Base-by-base conservation (phyloP, 1,284 basidiomycete species). In the Kwoniella shivajii region DNA sequence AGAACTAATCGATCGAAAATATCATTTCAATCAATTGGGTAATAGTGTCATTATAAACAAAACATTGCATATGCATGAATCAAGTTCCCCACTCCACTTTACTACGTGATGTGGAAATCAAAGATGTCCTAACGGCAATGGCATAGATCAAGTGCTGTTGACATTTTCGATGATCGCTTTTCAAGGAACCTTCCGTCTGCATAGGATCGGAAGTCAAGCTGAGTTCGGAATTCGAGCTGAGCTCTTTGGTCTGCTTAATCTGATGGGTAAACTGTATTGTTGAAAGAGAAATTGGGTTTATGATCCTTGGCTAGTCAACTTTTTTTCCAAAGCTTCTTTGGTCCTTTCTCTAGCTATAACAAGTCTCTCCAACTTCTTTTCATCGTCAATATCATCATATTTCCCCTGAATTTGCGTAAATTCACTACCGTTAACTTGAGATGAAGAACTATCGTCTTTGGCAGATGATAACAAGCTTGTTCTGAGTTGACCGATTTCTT, bases 321-420 rank as follows among this genome's bases (percentile, higher is more conserved):
- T 65, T 24, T 59, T 64, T 50, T 72, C 68, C 44, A 78, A 52
- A 18, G 57, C 61, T 24, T 63, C 66, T 48, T 60, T 59, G 22
- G 74, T 73, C 62, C 67, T 69, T 56, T 70, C 67, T 39, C 61
- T 60, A 10, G 75, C 75, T 11, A 56, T 56, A 7, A 76, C 54
- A 13, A 76, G 60, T n/a, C 76, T 56, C 34, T 73, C 62, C n/a
- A 76, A 56, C 37, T 66, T 67, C 7, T 47, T 46, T 6, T 65
- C 52, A 47, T 75, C 73, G 1, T 68, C 57, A 18, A 76, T 68
- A 7, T 57, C 59, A 42, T 71, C 66, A 43, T 76, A 76, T 16
- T 58, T 54, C 27, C 13, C 51, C 33, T 39, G 38, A 11, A 11
- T 9, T 18, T 29, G 26, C 13, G 27, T 16, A 16, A 14, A 6